A percentile compares a stretch with the other conserved stretches of the same genome.
Evolutionary conservation across 176 grass and related monocot genomes (phyloP).

Genomic region (Echinochloa phyllopogon): DNA sequence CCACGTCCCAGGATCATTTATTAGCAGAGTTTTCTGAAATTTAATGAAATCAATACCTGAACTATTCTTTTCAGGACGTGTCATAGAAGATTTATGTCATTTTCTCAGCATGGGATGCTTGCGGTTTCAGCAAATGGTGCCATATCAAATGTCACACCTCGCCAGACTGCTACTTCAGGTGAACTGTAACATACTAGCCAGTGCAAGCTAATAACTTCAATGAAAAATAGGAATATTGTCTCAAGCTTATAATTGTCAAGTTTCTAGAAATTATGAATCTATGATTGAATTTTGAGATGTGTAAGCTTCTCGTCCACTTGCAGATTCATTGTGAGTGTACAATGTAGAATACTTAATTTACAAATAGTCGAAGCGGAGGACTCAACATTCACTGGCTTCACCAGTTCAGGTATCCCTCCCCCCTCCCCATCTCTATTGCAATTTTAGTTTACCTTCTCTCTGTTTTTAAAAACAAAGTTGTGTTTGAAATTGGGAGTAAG

Average conservation of each 20-base stretch:
- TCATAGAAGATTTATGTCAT: slow-evolving; percentile 94
- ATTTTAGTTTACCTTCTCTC: not conserved
- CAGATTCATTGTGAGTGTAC: not conserved
- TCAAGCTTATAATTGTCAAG: not conserved
- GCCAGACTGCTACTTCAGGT: slow-evolving; percentile 92
- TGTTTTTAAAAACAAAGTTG: not conserved
- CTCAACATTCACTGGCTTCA: slow-evolving; percentile 93
- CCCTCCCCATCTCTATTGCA: not conserved
- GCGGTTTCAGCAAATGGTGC: slow-evolving; percentile 96
- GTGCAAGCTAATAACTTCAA: not conserved
- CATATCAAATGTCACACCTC: slow-evolving; percentile 96
- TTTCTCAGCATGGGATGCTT: slow-evolving; percentile 87
- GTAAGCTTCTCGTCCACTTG: slow-evolving; percentile 16
- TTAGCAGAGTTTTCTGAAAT: not conserved
- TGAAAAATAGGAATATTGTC: not conserved
- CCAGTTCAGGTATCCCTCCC: slow-evolving; percentile 93
- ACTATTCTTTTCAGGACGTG: slow-evolving; percentile 72
- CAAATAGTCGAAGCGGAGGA: slow-evolving; percentile 74
- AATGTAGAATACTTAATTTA: not conserved
- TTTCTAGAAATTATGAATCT: slow-evolving; percentile 4
- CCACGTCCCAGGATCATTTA: slow-evolving; percentile 12
- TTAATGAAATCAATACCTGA: not conserved
- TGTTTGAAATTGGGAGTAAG: not conserved
- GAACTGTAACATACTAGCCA: slow-evolving; percentile 85
- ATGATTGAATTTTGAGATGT: not conserved